phyloP scores from a whole-genome alignment of 75 land plant species.

The Pinus albicaulis region DNA sequence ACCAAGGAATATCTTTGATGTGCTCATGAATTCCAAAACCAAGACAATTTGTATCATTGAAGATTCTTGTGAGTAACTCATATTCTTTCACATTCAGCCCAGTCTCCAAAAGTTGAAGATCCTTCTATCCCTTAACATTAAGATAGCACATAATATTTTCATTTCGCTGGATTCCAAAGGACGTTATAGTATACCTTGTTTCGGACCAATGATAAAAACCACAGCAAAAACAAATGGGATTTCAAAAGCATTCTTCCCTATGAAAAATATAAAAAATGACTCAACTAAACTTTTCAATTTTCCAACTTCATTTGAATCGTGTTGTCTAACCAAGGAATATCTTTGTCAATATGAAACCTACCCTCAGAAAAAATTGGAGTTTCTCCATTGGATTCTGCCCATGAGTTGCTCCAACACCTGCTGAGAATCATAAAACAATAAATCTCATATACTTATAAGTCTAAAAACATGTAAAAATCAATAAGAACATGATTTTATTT shows the following conservation, averaged over 20 bases:
- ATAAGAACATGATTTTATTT: too few relatives aligned
- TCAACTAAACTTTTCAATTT: too few relatives aligned
- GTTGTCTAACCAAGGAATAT: neutral
- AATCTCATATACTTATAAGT: too few relatives aligned
- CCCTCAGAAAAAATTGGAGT: constrained; percentile 86
- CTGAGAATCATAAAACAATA: neutral
- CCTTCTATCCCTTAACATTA: constrained; percentile 89
- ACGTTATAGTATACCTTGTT: constrained; percentile 86
- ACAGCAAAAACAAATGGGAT: neutral
- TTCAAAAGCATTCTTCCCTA: too few relatives aligned
- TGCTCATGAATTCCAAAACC: constrained; percentile 91
- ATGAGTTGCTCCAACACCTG: constrained; percentile 89
- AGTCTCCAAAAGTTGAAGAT: constrained; percentile 89
- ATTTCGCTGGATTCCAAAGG: constrained; percentile 86
- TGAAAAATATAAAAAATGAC: too few relatives aligned
- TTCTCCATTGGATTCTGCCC: too few relatives aligned
- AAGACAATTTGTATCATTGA: constrained; percentile 83
- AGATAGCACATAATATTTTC: constrained; percentile 93
- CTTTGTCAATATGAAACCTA: constrained; percentile 7
- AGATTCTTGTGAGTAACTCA: constrained; percentile 79
- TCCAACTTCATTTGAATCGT: too few relatives aligned
- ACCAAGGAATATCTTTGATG: neutral
- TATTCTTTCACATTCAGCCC: constrained; percentile 87
- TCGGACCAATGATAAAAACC: neutral
- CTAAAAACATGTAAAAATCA: too few relatives aligned